phyloP scores from a whole-genome alignment of 2,329 filamentous ascomycete species.

The Lachnellula occidentalis region DNA sequence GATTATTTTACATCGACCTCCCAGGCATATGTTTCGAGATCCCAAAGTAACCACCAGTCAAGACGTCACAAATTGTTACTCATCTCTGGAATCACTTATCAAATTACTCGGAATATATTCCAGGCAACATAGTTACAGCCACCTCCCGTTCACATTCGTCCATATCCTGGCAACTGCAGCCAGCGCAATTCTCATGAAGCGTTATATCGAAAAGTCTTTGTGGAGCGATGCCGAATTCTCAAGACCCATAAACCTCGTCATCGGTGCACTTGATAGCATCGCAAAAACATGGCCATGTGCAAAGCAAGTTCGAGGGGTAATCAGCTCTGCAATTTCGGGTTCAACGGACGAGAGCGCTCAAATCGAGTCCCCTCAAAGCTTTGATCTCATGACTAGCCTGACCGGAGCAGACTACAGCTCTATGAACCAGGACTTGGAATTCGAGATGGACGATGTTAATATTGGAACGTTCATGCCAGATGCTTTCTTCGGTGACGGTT shows the following conservation, averaged over 20 bases:
- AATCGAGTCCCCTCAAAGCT: constrained; percentile 13
- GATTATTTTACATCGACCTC: constrained; percentile 47
- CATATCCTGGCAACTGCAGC: constrained; percentile 45
- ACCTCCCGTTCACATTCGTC: constrained; percentile 43
- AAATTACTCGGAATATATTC: constrained; percentile 40
- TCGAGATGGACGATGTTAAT: background rate
- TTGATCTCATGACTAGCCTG: constrained; percentile 18
- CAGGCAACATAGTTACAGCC: constrained; percentile 39
- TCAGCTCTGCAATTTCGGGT: constrained; percentile 18
- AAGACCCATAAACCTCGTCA: constrained; percentile 42
- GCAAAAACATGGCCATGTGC: constrained; percentile 45
- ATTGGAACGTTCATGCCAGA: background rate
- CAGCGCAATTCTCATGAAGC: constrained; percentile 42
- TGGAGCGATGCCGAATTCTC: constrained; percentile 43
- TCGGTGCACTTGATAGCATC: constrained; percentile 47
- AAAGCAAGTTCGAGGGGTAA: constrained; percentile 36
- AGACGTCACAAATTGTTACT: constrained; percentile 45
- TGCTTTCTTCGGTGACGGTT: background rate
- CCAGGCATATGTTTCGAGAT: constrained; percentile 38
- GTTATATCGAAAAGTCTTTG: constrained; percentile 34
- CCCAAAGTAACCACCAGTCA: constrained; percentile 37
- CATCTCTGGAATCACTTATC: constrained; percentile 41
- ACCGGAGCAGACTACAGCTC: background rate
- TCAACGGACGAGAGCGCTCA: background rate
- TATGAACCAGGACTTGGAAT: constrained; percentile 2